Conservation (phyloP, 2,329 filamentous ascomycete genomes). For the Diaporthe nobilis region DNA sequence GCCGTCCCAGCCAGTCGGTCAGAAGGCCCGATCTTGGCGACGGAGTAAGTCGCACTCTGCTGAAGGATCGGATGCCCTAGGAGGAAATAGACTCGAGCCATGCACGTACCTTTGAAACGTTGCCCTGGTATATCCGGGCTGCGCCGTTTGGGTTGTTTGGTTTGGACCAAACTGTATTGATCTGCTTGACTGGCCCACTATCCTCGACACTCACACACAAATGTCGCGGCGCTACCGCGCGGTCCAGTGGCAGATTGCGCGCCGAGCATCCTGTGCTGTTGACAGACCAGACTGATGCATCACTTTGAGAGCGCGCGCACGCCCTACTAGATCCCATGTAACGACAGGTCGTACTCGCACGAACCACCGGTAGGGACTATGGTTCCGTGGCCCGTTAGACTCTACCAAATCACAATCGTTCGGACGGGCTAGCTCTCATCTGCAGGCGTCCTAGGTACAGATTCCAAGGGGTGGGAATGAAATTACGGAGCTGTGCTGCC, state of each 20-base stretch:
- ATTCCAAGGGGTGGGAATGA: neutral
- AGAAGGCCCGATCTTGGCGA: neutral
- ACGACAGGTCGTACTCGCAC: conserved; percentile 22
- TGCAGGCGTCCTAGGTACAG: too few species aligned
- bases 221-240: neutral
- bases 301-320: neutral
- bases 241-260: neutral
- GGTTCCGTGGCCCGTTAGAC: conserved; percentile 9
- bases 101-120: conserved; percentile 26
- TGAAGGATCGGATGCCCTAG: neutral
- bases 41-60: conserved; percentile 17
- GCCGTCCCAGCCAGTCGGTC: conserved; percentile 7
- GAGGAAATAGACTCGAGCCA: conserved; percentile 11
- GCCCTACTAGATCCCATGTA: conserved; percentile 6
- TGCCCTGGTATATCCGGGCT: conserved; percentile 6
- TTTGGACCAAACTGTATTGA: conserved; percentile 3
- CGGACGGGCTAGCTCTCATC: neutral
- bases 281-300: neutral
- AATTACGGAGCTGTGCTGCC: conserved; percentile 11
- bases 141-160: neutral
- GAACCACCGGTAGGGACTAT: neutral
- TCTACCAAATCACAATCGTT: conserved; percentile 2
- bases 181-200: neutral
- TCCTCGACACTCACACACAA: neutral
- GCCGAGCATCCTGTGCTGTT: neutral